phyloP scores from a whole-genome alignment of 192 early-diverging fungal species.

The Coemansia sp. region DNA sequence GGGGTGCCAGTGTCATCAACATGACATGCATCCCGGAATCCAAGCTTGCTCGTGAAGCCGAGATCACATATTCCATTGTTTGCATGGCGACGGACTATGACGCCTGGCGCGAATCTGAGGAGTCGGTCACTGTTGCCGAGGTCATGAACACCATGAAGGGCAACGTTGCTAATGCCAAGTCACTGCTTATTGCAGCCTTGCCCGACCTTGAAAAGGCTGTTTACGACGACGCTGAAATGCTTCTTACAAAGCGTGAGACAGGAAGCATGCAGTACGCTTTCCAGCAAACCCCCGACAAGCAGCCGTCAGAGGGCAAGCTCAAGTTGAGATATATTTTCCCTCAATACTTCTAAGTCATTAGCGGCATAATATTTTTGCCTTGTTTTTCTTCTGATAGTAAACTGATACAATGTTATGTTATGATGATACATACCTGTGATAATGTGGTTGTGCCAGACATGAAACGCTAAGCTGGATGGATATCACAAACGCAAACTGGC shows the following conservation, averaged over 20 bases:
- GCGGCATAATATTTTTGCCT: neutral
- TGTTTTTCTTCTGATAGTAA: no score
- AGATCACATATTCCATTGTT: conserved; percentile 97
- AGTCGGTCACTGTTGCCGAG: conserved; percentile 80
- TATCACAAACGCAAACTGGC: no score
- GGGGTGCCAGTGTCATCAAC: conserved; percentile 95
- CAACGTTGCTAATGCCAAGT: conserved; percentile 83
- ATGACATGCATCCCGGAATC: conserved; percentile 97
- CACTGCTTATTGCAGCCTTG: conserved; percentile 72
- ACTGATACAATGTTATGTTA: no score
- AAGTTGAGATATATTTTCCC: conserved; percentile 87
- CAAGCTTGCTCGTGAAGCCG: conserved; percentile 96
- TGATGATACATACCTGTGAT: no score
- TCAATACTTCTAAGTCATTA: conserved; percentile 59
- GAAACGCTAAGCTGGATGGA: no score
- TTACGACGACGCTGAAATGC: conserved; percentile 56
- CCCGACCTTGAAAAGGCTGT: conserved; percentile 71
- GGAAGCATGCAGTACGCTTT: conserved; percentile 83
- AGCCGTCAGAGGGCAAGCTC: conserved; percentile 64
- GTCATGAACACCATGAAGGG: conserved; percentile 86
- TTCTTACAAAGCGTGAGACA: conserved; percentile 63
- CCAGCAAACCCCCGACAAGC: conserved; percentile 79
- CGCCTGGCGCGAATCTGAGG: conserved; percentile 78
- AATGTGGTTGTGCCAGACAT: no score
- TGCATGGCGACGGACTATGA: conserved; percentile 99